These are phyloP conservation scores for Cyphellophora attinorum DNA, from an alignment of 2,329 filamentous ascomycete species.

Conservation along the genomic window DNA sequence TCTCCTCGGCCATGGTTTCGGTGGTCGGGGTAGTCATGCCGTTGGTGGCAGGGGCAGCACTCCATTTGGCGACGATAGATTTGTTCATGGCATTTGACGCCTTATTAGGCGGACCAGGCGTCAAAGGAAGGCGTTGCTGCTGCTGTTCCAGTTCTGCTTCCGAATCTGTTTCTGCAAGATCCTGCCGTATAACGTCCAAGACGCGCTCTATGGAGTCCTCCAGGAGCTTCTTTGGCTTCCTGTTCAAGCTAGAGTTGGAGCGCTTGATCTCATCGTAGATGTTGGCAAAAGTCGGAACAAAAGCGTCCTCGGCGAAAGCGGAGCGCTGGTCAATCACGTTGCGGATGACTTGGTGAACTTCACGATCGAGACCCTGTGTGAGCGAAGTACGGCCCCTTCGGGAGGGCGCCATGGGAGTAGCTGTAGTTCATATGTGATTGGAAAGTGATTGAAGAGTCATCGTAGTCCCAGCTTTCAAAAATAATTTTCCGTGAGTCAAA, in stretches of 20 bases:
- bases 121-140: no score
- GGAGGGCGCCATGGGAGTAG: no score
- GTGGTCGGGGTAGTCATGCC: slow-evolving; percentile 11
- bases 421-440: no score
- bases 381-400: no score
- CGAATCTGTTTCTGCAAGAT: slow-evolving; percentile 45
- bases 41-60: slow-evolving; percentile 22
- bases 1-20: slow-evolving; percentile 7
- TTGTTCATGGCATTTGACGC: slow-evolving; percentile 54
- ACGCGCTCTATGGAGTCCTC: slow-evolving; percentile 82
- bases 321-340: slow-evolving; percentile 63
- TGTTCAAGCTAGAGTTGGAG: slow-evolving; percentile 78
- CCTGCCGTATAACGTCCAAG: slow-evolving; percentile 59
- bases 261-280: slow-evolving; percentile 73
- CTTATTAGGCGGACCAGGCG: slow-evolving; percentile 13
- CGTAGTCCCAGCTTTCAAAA: no score
- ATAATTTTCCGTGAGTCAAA: no score
- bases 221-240: slow-evolving; percentile 69
- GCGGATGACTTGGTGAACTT: slow-evolving; percentile 68
- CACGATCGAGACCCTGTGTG: slow-evolving; percentile 1
- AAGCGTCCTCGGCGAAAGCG: slow-evolving; percentile 34
- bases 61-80: slow-evolving; percentile 53
- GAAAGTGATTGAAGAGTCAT: no score
- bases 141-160: slow-evolving; percentile 32
- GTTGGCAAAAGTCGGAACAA: slow-evolving; percentile 43